Conservation (phyloP, 192 early-diverging fungal species). For the Spizellomyces sp. region DNA sequence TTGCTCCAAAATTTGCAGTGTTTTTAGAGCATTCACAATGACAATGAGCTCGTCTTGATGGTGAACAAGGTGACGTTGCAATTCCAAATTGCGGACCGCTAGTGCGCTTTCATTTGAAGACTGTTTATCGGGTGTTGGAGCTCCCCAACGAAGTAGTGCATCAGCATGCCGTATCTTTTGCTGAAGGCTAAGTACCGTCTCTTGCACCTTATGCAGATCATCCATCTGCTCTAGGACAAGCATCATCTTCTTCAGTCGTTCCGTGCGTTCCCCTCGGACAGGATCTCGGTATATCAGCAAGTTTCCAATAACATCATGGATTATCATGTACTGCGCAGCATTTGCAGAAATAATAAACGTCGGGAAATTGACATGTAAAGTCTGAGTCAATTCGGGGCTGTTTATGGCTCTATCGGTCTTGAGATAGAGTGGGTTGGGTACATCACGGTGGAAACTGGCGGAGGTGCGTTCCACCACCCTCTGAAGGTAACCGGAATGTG, state of each 20-base stretch:
- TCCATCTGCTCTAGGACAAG: conserved; percentile 78
- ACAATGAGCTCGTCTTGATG: conserved; percentile 70
- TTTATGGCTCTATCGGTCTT: conserved; percentile 40
- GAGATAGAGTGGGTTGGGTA: conserved; percentile 69
- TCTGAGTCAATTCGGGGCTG: conserved; percentile 53
- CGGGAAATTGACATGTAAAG: conserved; percentile 72
- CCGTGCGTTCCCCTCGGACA: conserved; percentile 68
- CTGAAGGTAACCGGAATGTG: conserved; percentile 53
- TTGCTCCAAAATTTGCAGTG: conserved; percentile 48
- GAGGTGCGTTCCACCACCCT: conserved; percentile 61
- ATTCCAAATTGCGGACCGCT: conserved; percentile 23
- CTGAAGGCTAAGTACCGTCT: conserved; percentile 62
- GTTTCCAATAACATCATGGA: conserved; percentile 75
- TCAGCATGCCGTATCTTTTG: conserved; percentile 57
- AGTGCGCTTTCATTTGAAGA: background rate
- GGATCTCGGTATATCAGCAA: conserved; percentile 86
- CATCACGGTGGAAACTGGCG: conserved; percentile 62
- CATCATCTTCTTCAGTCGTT: conserved; percentile 73
- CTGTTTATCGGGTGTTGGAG: background rate
- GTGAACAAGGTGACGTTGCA: conserved; percentile 37
- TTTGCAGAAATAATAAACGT: conserved; percentile 72
- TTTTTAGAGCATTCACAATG: conserved; percentile 69
- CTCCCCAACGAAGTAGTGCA: conserved; percentile 20
- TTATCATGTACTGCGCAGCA: conserved; percentile 72
- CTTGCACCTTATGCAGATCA: conserved; percentile 56